These are phyloP conservation scores for Casuarina glauca DNA, from an alignment of 306 rosid genomes.

Conservation along the genomic window DNA sequence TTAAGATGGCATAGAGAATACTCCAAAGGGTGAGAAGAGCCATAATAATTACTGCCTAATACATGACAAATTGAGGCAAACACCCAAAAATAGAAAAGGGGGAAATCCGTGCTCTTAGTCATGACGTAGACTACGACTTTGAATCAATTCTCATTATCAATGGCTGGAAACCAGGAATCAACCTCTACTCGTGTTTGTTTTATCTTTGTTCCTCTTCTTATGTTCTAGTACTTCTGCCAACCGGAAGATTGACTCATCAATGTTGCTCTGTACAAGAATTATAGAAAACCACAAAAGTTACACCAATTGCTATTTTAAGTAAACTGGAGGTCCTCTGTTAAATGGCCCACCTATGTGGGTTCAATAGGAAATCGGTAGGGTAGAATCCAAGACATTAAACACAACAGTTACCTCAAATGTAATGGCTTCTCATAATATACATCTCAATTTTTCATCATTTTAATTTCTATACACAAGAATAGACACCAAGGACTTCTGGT, in stretches of 20 bases:
- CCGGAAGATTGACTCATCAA: neutral
- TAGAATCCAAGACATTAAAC: neutral
- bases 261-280: neutral
- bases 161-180: no score
- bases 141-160: neutral
- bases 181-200: no score
- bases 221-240: no score
- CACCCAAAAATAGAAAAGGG: neutral
- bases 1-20: neutral
- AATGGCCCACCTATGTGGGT: neutral
- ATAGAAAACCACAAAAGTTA: neutral
- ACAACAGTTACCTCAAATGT: neutral
- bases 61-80: neutral
- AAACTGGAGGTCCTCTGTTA: neutral
- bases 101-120: neutral
- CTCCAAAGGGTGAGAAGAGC: neutral
- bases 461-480: slow-evolving; percentile 33
- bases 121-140: neutral
- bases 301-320: neutral
- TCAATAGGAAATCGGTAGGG: neutral
- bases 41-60: neutral
- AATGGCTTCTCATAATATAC: neutral
- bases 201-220: no score
- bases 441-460: slow-evolving; percentile 4
- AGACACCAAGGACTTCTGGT: neutral